Percentiles rank a stretch among this genome's conserved stretches.
These are phyloP conservation scores for Limnomonas spitsbergensis DNA, from an alignment of 139 green algal genomes.

Conservation along the genomic window DNA sequence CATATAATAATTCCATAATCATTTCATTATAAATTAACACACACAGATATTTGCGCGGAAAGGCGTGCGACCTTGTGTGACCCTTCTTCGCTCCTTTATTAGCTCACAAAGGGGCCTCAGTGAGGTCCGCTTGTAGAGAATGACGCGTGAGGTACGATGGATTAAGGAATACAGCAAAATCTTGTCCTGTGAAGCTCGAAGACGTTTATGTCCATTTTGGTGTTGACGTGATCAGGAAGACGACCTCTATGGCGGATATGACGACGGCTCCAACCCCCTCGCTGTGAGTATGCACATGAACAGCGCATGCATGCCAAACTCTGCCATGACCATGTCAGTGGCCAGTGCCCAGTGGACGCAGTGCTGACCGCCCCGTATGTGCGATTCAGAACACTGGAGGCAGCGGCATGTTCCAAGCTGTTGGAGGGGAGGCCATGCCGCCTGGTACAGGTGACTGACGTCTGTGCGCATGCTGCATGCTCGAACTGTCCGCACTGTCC, in stretches of 20 bases:
- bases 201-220: no score
- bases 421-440: slow-evolving; percentile 21
- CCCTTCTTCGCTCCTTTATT: no score
- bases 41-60: no score
- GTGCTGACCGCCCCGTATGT: not conserved
- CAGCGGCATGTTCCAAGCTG: slow-evolving; percentile 29
- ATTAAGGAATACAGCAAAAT: no score
- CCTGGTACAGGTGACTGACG: slow-evolving; percentile 22
- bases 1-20: no score
- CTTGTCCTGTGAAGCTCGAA: no score
- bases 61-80: no score
- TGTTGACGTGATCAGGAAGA: no score
- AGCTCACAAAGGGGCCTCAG: no score
- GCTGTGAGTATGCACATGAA: slow-evolving; percentile 19
- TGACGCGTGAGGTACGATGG: no score
- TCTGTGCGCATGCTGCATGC: not conserved
- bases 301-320: not conserved
- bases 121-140: no score
- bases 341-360: not conserved
- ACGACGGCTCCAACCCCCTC: slow-evolving; percentile 43
- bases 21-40: no score
- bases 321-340: not conserved
- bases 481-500: not conserved
- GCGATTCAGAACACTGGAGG: not conserved
- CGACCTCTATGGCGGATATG: slow-evolving; percentile 65